Evolutionary conservation across 768 basidiomycete genomes (phyloP), one percentile per base, ranked within the genome.

Genomic region (Mrakia blollopis): DNA sequence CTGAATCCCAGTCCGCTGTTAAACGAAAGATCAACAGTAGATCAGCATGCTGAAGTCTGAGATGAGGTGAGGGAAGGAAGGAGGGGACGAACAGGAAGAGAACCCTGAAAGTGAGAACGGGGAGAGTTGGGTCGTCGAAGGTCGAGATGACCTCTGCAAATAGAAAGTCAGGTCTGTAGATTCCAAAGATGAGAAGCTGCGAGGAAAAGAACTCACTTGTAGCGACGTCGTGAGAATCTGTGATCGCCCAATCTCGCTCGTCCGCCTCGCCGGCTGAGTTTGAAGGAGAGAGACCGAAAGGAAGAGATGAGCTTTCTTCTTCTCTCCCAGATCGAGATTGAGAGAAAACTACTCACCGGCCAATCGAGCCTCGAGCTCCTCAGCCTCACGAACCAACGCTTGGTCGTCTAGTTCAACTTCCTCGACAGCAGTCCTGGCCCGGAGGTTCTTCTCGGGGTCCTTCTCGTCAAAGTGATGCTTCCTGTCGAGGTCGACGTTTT

Each of bases 211-310:
- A 44, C 44, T 44, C 44, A 44, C 44, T 85, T 80, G 85, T 80
- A 63, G 84, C 84, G 74, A 86, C 84, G 78, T 86, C 85, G 79
- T 83, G 84, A 25, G 74, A 62, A 37, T 75, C 52, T 18, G 69
- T 14, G n/a, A 57, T 30, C 6, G 10, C 10, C 50, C 39, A 75
- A 21, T 75, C 74, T 10, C 70, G 67, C 4, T 69, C 35, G 18
- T 54, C 41, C 35, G 74, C 74, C 1, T 69, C 74, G 5, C 74
- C 68, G 37, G 30, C 44, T 50, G 44, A 16, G n/a, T 13, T 9
- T 7, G 3, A 28, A 25, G 23, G 39, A 35, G 9, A 41, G 57
- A 1, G 52, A 61, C 32, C 28, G 44, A 32, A 47, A 30, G 72
- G 8, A 79, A 73, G 84, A 2, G 94, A 14, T 63, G 1, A 35